phyloP scores from a whole-genome alignment of 176 grass and related monocot genomes.

The Aechmea fasciata region DNA sequence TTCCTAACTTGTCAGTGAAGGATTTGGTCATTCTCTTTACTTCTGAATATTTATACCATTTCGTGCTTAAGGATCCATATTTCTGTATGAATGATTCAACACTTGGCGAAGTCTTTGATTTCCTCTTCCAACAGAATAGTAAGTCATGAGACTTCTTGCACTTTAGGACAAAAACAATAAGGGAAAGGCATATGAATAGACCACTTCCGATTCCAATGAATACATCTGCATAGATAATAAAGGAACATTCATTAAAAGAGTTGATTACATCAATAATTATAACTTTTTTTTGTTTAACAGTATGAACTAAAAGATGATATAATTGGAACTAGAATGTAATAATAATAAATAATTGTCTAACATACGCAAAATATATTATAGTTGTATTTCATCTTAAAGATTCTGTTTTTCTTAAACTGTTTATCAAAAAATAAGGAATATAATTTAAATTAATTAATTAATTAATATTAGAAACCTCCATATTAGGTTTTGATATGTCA shows the following conservation, averaged over 20 bases:
- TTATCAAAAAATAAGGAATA: too few relatives aligned
- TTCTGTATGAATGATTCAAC: slow-evolving; percentile 11
- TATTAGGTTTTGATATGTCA: too few relatives aligned
- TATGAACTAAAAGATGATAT: not conserved
- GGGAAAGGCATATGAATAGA: not conserved
- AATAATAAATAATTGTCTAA: too few relatives aligned
- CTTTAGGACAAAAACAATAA: slow-evolving; percentile 4
- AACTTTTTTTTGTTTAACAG: not conserved
- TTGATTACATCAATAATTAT: slow-evolving; percentile 7
- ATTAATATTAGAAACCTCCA: not conserved
- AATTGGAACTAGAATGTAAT: too few relatives aligned
- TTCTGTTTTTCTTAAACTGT: too few relatives aligned
- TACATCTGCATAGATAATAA: slow-evolving; percentile 15
- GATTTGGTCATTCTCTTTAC: slow-evolving; percentile 42
- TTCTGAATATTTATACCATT: slow-evolving; percentile 32
- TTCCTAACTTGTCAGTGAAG: slow-evolving; percentile 33
- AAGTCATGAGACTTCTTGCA: slow-evolving; percentile 15
- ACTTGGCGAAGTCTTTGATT: not conserved
- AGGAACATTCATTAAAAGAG: not conserved
- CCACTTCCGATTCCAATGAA: slow-evolving; percentile 11
- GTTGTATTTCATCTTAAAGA: too few relatives aligned
- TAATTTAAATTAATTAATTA: too few relatives aligned
- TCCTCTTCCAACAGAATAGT: slow-evolving; percentile 4
- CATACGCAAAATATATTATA: too few relatives aligned
- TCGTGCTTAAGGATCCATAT: slow-evolving; percentile 13